phyloP scores from a whole-genome alignment of 805 yeast genomes.

The Starmerella roubikii region DNA sequence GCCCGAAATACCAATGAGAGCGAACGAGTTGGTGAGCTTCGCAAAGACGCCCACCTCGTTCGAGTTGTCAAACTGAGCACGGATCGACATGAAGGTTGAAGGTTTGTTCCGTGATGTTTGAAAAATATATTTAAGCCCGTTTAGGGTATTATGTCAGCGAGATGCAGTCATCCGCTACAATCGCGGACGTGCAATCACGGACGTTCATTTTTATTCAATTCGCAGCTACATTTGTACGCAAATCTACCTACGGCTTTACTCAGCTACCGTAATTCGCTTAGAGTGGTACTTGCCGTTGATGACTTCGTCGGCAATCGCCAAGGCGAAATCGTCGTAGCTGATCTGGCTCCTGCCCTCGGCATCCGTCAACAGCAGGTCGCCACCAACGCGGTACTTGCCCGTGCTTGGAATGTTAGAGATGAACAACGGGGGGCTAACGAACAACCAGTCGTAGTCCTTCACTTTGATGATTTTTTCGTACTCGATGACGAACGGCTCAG shows the following conservation, averaged over 20 bases:
- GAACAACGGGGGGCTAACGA: conserved; percentile 10
- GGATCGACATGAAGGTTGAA: conserved; percentile 18
- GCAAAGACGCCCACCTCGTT: conserved; percentile 25
- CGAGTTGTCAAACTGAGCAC: conserved; percentile 25
- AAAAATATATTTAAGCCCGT: too few species aligned
- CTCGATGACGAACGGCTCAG: conserved; percentile 1
- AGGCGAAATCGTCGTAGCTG: conserved; percentile 13
- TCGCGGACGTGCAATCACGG: too few species aligned
- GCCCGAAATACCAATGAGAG: conserved; percentile 94
- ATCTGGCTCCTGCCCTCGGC: conserved; percentile 10
- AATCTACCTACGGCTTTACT: too few species aligned
- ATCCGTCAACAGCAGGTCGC: conserved; percentile 5
- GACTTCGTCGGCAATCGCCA: conserved; percentile 14
- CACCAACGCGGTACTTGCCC: conserved; percentile 10
- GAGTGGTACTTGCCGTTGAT: too few species aligned
- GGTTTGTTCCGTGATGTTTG: neutral
- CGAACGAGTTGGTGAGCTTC: conserved; percentile 88
- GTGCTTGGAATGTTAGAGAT: conserved; percentile 3
- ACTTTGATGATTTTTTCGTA: neutral
- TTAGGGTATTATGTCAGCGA: too few species aligned
- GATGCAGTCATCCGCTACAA: too few species aligned
- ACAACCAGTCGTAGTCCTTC: conserved; percentile 11
- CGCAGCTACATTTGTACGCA: too few species aligned
- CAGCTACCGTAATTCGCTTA: too few species aligned
- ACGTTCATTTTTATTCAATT: too few species aligned